Evolutionary conservation across 805 yeast species (phyloP), one percentile per base, ranked within the genome.

Genomic region (Suhomyces vadensis): DNA sequence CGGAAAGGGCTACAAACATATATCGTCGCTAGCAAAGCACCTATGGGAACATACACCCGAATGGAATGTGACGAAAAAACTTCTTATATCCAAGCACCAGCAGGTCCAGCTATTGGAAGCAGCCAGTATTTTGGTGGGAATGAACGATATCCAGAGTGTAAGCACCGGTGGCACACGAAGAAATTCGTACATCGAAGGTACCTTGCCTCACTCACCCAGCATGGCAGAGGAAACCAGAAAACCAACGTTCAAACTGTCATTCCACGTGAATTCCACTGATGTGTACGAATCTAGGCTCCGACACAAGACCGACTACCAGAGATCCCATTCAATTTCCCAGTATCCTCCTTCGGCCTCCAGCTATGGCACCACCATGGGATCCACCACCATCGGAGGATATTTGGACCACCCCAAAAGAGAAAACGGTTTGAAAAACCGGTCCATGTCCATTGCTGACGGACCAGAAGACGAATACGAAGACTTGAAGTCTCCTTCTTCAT

Each of bases 11-110:
- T 88, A 88, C 61, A 89, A 87, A 61, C 96, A 88, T 66, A 85
- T 88, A 5, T 82, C 90, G 1, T 83, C 91, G n/a, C 73, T 87
- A 47, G 94, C 95, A 2, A 87, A 87, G 63, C 95, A 87, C 65
- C 66, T 88, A 31, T 88, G 96, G 96, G 96, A 88, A 59, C 96
- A 88, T 62, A 88, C 96, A 0, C 95, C 96, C 0, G 96, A 89
- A 60, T 88, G 96, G 96, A 86, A 82, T 56, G 83, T 84, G 61
- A 89, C 96, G 3, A 84, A 87, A 53, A 86, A 85, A 60, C 69
- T 88, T 42, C 70, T 85, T 27, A 87, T 89, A 27, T 83, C 88
- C n/a, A 87, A 87, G 63, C 95, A 87, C 64, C 95, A 87, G 63
- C 95, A 87, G 61, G 95, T 87, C 11, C 95, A 87, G 64, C 71